Evolutionary conservation across 129 eudicot genomes (phyloP).

Genomic region (Ambrosia trifida): DNA sequence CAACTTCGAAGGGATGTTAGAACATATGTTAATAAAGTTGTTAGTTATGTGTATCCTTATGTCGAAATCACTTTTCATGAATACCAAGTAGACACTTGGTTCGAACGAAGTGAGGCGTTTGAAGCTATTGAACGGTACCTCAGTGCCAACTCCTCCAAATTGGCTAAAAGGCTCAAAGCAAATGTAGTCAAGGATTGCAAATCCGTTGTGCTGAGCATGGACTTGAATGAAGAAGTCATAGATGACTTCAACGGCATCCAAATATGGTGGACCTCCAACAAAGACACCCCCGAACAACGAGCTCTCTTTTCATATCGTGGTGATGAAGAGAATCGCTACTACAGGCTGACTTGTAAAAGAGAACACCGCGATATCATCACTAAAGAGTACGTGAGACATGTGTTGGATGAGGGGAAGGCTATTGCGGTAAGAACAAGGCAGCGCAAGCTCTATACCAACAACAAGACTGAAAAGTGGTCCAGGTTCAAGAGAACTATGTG

Average conservation of each 20-base stretch:
- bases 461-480: constrained; percentile 30
- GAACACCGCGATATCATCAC: constrained; percentile 37
- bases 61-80: constrained; percentile 47
- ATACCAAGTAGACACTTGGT: constrained; percentile 38
- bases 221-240: constrained; percentile 45
- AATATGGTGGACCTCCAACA: constrained; percentile 49
- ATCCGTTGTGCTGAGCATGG: constrained; percentile 48
- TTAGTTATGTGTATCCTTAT: constrained; percentile 39
- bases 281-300: constrained; percentile 7
- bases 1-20: constrained; percentile 28
- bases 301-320: constrained; percentile 32
- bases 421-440: constrained; percentile 41
- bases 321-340: constrained; percentile 45
- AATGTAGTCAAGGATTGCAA: constrained; percentile 35
- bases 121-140: constrained; percentile 49
- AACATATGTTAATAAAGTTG: constrained; percentile 34
- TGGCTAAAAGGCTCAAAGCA: constrained; percentile 50
- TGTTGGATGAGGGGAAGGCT: constrained; percentile 54
- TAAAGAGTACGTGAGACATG: constrained; percentile 40
- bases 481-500: constrained; percentile 31
- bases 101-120: constrained; percentile 48
- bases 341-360: constrained; percentile 43
- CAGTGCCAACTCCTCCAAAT: constrained; percentile 27
- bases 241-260: constrained; percentile 47
- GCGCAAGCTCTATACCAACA: constrained; percentile 52